phyloP scores from a whole-genome alignment of 495 filamentous ascomycete species.

The Annulohypoxylon nitens region DNA sequence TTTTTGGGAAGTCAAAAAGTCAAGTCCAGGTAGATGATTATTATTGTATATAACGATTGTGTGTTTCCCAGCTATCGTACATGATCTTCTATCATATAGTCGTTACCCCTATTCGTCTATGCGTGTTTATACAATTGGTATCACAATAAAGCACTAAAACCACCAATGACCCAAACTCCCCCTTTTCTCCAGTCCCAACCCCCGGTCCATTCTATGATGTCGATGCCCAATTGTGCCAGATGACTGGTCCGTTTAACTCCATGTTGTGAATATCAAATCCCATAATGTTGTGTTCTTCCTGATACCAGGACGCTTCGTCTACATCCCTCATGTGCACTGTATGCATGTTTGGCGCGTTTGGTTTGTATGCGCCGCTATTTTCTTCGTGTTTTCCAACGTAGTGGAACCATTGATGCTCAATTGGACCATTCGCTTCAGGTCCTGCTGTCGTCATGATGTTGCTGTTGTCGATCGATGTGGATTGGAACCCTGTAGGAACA shows the following conservation, averaged over 20 bases:
- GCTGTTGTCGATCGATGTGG: not conserved
- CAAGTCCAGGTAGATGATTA: not conserved
- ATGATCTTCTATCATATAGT: not conserved
- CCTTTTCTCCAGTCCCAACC: constrained; percentile 6
- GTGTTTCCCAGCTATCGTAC: not conserved
- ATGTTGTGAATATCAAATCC: constrained; percentile 13
- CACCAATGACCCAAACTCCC: not conserved
- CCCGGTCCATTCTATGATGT: not conserved
- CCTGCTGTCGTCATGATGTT: not conserved
- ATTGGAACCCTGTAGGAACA: constrained; percentile 6
- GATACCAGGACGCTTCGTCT: constrained; percentile 2
- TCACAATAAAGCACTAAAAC: constrained; percentile 8
- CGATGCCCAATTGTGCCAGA: constrained; percentile 15
- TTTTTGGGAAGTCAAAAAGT: not conserved
- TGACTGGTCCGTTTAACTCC: constrained; percentile 16
- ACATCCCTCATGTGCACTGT: constrained; percentile 6
- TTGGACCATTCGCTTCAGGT: not conserved
- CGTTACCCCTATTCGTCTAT: constrained; percentile 3
- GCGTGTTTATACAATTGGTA: constrained; percentile 12
- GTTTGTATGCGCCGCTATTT: not conserved
- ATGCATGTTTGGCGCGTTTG: not conserved
- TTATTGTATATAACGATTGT: constrained; percentile 6
- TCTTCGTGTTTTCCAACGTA: not conserved
- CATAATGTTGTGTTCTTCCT: constrained; percentile 9
- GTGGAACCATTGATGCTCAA: not conserved